Base-by-base conservation (phyloP, 2,329 filamentous ascomycete species). In the Penicillium sp. region DNA sequence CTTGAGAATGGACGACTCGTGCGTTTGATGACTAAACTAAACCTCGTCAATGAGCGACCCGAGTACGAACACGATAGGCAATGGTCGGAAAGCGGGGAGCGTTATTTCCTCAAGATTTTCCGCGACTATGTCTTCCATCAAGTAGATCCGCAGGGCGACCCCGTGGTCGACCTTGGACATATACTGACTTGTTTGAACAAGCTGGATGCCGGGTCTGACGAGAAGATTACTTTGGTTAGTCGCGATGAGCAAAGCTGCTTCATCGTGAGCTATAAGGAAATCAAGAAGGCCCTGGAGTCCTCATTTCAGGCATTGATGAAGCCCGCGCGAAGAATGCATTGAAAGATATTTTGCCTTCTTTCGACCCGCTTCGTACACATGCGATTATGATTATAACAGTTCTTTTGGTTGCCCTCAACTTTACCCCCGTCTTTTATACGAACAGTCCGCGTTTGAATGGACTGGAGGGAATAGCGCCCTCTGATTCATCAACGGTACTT, bases 61-160 rank as follows among this genome's bases (percentile, higher is more conserved):
- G 93, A 97, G 66, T 88, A 89, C 55, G 89, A 90, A 46, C 85
- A 86, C 33, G 88, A 92, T 55, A 77, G 81, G 0, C 80, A 84
- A 42, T 99, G 94, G 93, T 90, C 91, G 4, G 93, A 97, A 71
- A 94, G 89, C 41, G 93, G 93, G 21, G 91, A 96, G 64, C 85
- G 92, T 23, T 97, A 96, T 70, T 89, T 90, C 68, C 80, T 99
- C 58, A 97, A 96, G 74, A 82, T 99, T 7, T 97, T 97, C 78
- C 85, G 94, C 43, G 94, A 99, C 73, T 97, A 95, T 64, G 90
- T 97, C 33, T 99, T 97, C 75, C 94, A 99, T 71, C 92, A 96
- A 66, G 91, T 97, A 10, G 91, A 97, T 68, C 82, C 84, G 24
- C 85, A 90, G 51, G 91, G 91, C 12, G 88, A 89, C 46, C 89